Conservation (phyloP, 805 yeast species). For the Candida fluviatilis region DNA sequence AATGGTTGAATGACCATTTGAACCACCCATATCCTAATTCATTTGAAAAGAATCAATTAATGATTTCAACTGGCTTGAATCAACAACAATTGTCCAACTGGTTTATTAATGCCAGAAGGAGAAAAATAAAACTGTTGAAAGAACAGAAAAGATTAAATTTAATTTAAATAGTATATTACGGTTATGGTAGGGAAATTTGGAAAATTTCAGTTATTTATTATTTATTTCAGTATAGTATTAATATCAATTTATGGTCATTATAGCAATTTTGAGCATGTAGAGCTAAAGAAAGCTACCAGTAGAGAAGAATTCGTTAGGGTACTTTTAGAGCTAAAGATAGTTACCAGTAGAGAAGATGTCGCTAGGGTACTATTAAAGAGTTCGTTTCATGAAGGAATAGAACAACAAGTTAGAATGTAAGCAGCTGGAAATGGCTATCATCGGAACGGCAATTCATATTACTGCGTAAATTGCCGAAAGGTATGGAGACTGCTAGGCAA, state of each 20-base stretch:
- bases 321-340: no score
- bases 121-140: conserved; percentile 55
- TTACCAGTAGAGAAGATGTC: no score
- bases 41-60: conserved; percentile 65
- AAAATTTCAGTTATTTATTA: neutral
- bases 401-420: no score
- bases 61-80: conserved; percentile 70
- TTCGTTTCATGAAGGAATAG: no score
- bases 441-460: no score
- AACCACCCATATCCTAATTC: conserved; percentile 84
- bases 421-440: no score
- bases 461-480: no score
- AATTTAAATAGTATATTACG: neutral
- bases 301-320: no score
- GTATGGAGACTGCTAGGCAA: no score
- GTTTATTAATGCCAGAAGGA: conserved; percentile 83
- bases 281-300: no score
- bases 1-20: conserved; percentile 71
- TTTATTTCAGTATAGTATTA: neutral
- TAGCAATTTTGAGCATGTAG: no score
- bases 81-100: conserved; percentile 80
- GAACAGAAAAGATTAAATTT: conserved; percentile 25
- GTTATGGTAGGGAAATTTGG: neutral
- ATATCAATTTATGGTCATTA: neutral
- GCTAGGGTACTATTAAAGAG: no score